Base-by-base conservation (phyloP, 495 filamentous ascomycete species). In the Platismatia glauca region DNA sequence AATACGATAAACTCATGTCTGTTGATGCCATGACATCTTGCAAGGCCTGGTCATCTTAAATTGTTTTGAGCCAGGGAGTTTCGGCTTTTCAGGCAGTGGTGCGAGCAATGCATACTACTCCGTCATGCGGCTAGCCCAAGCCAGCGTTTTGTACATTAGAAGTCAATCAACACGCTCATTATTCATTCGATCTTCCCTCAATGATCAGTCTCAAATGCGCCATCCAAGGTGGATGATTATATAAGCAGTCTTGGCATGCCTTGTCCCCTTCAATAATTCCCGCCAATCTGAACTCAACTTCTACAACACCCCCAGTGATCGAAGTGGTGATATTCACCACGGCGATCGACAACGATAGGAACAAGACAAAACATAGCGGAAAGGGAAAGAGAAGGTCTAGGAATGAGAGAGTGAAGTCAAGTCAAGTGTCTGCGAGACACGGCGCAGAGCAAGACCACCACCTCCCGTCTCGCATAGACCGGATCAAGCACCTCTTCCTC, bases 1-100 rank as follows among this genome's bases (percentile, higher is more conserved):
- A 57, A 97, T 97, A 73, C 89, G 93, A 62, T 97, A 60, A 44
- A 68, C 48, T 60, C 63, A 56, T 59, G 35, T 65, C 55, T 70
- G 62, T 38, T 18, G 7, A 34, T 33, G 13, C 24, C 13, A 57
- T 57, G 60, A 46, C 29, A 5, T 58, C 31, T 52, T 57, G 34
- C 53, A 43, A 31, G 43, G 60, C 22, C 24, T 62, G 15, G 33
- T 37, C 35, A 29, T 34, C 27, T 50, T 9, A 27, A 9, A 44
- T 38, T 50, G 13, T 22, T 27, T 50, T 50, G 46, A 50, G 12
- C 39, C 7, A 46, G 27, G 50, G 18, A 27, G 27, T 38, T 33
- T 44, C 22, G 27, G 18, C 29, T 33, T 44, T 31, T 18, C 1
- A 15, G 22, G 24, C 22, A 24, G 27, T 37, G 46, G 16, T 50